Conservation (phyloP, 2,329 filamentous ascomycete genomes). For the Tolypocladium sp. region DNA sequence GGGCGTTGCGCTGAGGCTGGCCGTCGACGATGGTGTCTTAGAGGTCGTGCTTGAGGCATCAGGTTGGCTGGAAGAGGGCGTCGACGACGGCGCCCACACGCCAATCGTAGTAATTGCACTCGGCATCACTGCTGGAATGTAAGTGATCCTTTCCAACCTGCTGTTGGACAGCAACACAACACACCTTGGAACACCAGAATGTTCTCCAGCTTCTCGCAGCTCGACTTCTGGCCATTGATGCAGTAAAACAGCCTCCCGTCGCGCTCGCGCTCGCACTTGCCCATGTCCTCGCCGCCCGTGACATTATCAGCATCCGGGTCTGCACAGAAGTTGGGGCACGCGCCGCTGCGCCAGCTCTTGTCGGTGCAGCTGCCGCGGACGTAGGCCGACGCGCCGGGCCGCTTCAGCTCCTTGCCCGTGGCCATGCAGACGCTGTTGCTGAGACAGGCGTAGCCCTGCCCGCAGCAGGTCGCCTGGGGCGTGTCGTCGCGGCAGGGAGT, state of each 20-base stretch:
- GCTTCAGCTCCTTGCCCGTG: slow-evolving; percentile 14
- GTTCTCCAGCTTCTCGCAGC: neutral
- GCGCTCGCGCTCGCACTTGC: slow-evolving; percentile 8
- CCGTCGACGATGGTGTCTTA: no score
- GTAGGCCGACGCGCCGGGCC: slow-evolving; percentile 11
- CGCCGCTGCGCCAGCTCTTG: slow-evolving; percentile 16
- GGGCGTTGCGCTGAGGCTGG: neutral
- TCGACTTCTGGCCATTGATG: slow-evolving; percentile 9
- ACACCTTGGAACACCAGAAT: slow-evolving; percentile 1
- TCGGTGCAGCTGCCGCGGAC: slow-evolving; percentile 26
- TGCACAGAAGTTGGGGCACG: slow-evolving; percentile 24
- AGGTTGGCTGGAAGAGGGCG: no score
- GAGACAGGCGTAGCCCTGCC: slow-evolving; percentile 25
- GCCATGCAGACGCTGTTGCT: slow-evolving; percentile 23
- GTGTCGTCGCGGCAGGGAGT: slow-evolving; percentile 18
- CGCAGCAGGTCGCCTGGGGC: slow-evolving; percentile 21
- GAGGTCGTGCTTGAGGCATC: no score
- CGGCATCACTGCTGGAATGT: neutral
- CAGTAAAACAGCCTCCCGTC: slow-evolving; percentile 18
- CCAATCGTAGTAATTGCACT: neutral
- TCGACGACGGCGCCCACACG: no score
- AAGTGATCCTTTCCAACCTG: no score
- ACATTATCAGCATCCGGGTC: slow-evolving; percentile 11
- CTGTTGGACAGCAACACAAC: no score
- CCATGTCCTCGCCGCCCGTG: slow-evolving; percentile 11